phyloP scores from a whole-genome alignment of 495 filamentous ascomycete genomes.

The Aspergillus coremiiformis region DNA sequence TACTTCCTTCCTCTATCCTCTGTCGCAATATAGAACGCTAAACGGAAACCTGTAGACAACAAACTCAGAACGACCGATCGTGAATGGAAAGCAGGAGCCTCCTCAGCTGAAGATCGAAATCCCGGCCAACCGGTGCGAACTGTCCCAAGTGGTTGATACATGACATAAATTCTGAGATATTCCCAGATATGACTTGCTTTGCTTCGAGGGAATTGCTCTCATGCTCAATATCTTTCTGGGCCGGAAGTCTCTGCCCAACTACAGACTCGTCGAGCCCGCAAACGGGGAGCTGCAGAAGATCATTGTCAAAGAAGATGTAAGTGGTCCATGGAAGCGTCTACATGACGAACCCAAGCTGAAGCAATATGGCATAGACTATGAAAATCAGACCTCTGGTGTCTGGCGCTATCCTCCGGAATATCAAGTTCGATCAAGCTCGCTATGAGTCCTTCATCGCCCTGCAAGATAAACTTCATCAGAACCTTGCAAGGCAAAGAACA shows the following conservation, averaged over 20 bases:
- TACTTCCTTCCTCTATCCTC: background rate
- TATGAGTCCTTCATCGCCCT: slow-evolving; percentile 97
- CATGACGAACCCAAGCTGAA: slow-evolving; percentile 1
- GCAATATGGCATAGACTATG: slow-evolving; percentile 46
- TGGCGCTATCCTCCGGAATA: slow-evolving; percentile 75
- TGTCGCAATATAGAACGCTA: background rate
- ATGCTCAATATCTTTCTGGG: slow-evolving; percentile 93
- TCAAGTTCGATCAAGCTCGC: slow-evolving; percentile 82
- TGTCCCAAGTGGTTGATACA: background rate
- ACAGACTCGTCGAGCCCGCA: slow-evolving; percentile 60
- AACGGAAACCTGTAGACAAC: slow-evolving; percentile 49
- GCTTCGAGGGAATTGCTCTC: slow-evolving; percentile 92
- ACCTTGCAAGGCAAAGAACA: slow-evolving; percentile 86
- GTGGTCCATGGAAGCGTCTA: slow-evolving; percentile 8
- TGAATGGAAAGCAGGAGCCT: slow-evolving; percentile 73
- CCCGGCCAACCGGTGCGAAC: slow-evolving; percentile 73
- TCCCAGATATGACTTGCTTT: slow-evolving; percentile 90
- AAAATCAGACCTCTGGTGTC: slow-evolving; percentile 80
- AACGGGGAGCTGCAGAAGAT: slow-evolving; percentile 71
- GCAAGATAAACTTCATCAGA: slow-evolving; percentile 97
- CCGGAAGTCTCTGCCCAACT: slow-evolving; percentile 66
- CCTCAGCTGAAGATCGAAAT: slow-evolving; percentile 98
- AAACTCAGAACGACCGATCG: slow-evolving; percentile 60
- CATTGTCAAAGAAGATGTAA: slow-evolving; percentile 63
- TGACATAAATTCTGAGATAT: slow-evolving; percentile 17